Evolutionary conservation across 768 basidiomycete genomes (phyloP), one percentile per base, ranked within the genome.

Genomic region (Boletus rufocinnamomeus): DNA sequence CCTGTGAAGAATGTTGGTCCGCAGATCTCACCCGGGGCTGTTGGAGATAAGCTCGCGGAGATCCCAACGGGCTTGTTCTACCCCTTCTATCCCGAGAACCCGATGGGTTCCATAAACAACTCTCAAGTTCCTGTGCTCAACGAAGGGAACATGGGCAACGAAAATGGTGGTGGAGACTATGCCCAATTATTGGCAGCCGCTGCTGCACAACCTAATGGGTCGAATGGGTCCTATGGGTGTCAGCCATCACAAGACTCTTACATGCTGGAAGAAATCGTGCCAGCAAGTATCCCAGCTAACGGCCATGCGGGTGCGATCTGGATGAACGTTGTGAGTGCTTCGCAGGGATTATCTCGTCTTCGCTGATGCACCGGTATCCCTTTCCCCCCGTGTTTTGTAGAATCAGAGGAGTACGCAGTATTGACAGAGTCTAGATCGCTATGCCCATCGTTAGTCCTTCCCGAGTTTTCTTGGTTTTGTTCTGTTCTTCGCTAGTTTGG

Each of bases 1-100:
- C 68, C 73, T 13, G 61, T 70, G 14, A 73, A 74, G 55, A 65
- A 34, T 11, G 38, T 55, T 11, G 61, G 60, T 37, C 37, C 63
- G 11, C 67, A 67, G 54, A 37, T 66, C 16, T 50, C 66, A 10
- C 65, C 66, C 11, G 69, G 68, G 14, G 61, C 57, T 32, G 64
- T 70, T 30, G 64, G 66, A 25, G 65, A 69, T 28, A 76, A 69
- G 11, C 80, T 91, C 37, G 85, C 84, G 2, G 88, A 91, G 21
- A 78, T 92, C 45, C 88, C 89, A 2, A 75, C 81, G 7, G 81
- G 79, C 32, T 71, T 91, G 45, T 92, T 93, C 74, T 93, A 89
- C 65, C 90, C 90, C 0, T 89, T 90, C 76, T 90, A 80, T 66
- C 85, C 88, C 0, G 88, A 90, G 62, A 74, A 77, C 64, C 54